Evolutionary conservation across 352 stramenopile genomes (phyloP), one percentile per base, ranked within the genome.

Genomic region (Phytophthora pini): DNA sequence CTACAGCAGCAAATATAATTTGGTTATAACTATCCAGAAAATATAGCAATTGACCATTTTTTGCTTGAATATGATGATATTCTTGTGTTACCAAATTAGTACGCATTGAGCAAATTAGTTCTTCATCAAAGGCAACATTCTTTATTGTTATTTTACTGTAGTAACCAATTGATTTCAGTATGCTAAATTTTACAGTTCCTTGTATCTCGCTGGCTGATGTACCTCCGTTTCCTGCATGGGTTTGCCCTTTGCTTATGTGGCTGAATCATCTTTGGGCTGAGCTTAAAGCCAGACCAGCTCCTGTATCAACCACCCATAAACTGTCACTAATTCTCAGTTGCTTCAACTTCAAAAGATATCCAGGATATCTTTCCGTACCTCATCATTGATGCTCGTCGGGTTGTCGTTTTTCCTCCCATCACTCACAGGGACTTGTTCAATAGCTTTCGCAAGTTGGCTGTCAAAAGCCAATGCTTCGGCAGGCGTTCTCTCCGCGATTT

Each of bases 21-120:
- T 17, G 45, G 32, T 49, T 50, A 1, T 58, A 60, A 54, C 13
- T 58, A 54, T 59, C 32, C 26, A 66, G 32, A 4, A 61, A 66
- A 4, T 57, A 57, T 9, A 62, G 20, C 20, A 50, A 70, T 3
- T 55, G 38, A 2, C 55, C 56, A 9, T 9, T 36, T 8, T 62
- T 57, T 12, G 63, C 17, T 29, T 65, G 49, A 31, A 59, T 47
- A 36, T 61, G 48, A 8, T 40, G 24, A 61, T 56, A 71, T 11
- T 34, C 56, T 57, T 71, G 63, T 49, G 12, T 49, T 5, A 55
- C 49, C n/a, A 66, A 15, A 12, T 54, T n/a, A 65, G 44, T 61
- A 66, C n/a, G 56, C 56, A 66, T 55, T 71, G 2, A 62, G 27
- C 17, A 66, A 55, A 20, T 66, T 66, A 49, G 49, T 11, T 71